These are phyloP conservation scores for Cryptosporidium bovis DNA, from an alignment of 169 alveolate genomes.

Conservation along the genomic window DNA sequence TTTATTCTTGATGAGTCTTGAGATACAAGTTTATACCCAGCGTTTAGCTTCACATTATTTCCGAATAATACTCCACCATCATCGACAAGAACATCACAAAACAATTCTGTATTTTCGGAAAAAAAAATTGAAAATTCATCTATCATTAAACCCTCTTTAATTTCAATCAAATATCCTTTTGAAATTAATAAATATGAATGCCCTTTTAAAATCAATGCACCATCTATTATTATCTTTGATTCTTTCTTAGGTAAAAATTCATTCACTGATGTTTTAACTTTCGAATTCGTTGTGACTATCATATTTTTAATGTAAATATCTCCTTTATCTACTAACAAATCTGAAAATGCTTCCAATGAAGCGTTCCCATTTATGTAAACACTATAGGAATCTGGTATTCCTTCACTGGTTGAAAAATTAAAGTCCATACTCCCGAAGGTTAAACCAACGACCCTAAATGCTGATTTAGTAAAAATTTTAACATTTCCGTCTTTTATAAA, in stretches of 20 bases:
- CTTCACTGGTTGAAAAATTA: not conserved
- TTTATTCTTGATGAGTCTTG: slow-evolving; percentile 58
- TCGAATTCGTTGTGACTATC: slow-evolving; percentile 27
- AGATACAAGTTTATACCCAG: slow-evolving; percentile 8
- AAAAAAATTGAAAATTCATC: slow-evolving; percentile 52
- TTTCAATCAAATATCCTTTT: slow-evolving; percentile 20
- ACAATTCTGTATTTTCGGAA: not conserved
- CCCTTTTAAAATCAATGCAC: slow-evolving; percentile 53
- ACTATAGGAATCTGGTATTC: not conserved
- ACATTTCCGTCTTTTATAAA: slow-evolving; percentile 29
- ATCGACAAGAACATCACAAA: slow-evolving; percentile 56
- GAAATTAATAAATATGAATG: slow-evolving; percentile 26
- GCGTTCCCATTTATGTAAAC: slow-evolving; percentile 39
- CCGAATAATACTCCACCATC: slow-evolving; percentile 55
- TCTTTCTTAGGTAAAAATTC: not conserved
- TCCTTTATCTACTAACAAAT: slow-evolving; percentile 6
- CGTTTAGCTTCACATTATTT: not conserved
- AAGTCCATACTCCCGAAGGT: not conserved
- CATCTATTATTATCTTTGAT: slow-evolving; percentile 1
- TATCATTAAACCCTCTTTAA: slow-evolving; percentile 39
- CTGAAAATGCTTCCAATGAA: slow-evolving; percentile 42
- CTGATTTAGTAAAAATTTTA: slow-evolving; percentile 28
- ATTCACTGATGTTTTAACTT: not conserved
- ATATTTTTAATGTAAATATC: not conserved
- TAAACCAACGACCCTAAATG: not conserved